Evolutionary conservation across 2,329 filamentous ascomycete species (phyloP).

Genomic region (Hypoxylon sp.): DNA sequence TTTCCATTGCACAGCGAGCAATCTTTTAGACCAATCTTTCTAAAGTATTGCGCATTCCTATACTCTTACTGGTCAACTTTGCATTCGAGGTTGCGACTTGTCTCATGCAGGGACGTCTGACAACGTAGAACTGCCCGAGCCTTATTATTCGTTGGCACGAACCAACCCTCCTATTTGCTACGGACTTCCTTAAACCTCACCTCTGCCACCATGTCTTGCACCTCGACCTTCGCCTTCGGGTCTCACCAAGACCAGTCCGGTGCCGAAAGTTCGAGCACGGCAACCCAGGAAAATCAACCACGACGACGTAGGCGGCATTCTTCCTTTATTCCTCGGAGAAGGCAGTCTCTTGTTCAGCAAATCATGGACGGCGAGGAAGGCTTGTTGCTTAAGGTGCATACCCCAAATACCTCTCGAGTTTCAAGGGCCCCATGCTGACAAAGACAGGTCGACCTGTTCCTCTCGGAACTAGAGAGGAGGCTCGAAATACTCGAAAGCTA

Average conservation of each 20-base stretch:
- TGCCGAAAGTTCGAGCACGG: slow-evolving; percentile 60
- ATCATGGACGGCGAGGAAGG: slow-evolving; percentile 75
- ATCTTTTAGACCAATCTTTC: slow-evolving; percentile 33
- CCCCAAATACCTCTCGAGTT: neutral
- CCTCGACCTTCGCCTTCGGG: slow-evolving; percentile 51
- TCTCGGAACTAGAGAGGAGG: slow-evolving; percentile 87
- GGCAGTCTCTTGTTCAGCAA: slow-evolving; percentile 71
- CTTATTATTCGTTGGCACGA: slow-evolving; percentile 38
- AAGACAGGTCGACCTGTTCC: slow-evolving; percentile 79
- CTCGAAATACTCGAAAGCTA: slow-evolving; percentile 92
- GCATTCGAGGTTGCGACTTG: slow-evolving; percentile 18
- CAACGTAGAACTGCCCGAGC: slow-evolving; percentile 30
- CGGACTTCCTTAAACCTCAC: slow-evolving; percentile 13
- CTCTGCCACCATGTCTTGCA: slow-evolving; percentile 52
- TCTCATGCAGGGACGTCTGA: slow-evolving; percentile 42
- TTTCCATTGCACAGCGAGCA: slow-evolving; percentile 32
- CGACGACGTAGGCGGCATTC: slow-evolving; percentile 68
- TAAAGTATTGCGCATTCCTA: slow-evolving; percentile 28
- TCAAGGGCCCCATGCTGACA: slow-evolving; percentile 24
- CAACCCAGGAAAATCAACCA: slow-evolving; percentile 53
- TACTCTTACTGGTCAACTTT: slow-evolving; percentile 35
- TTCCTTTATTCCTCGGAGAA: slow-evolving; percentile 67
- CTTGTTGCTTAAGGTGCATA: slow-evolving; percentile 68
- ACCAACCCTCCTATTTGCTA: slow-evolving; percentile 15
- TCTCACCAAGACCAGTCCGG: slow-evolving; percentile 56